Conservation (phyloP, 129 eudicot species). For the Pseudognaphalium luteoalbum region DNA sequence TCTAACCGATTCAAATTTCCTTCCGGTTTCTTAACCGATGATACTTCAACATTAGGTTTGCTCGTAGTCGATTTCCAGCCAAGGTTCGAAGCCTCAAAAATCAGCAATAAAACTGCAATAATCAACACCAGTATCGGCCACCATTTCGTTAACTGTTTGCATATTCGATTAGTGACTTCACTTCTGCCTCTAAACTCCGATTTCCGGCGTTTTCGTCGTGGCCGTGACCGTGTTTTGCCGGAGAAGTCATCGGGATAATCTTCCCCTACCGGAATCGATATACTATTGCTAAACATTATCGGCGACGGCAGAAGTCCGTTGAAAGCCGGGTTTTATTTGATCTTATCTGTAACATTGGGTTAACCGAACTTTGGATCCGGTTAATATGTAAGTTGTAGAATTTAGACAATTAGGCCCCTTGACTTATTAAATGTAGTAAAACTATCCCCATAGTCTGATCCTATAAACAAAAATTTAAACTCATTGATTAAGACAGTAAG, state of each 20-base stretch:
- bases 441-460: not conserved
- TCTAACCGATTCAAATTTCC: conserved; percentile 72
- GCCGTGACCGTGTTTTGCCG: conserved; percentile 41
- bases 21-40: conserved; percentile 24
- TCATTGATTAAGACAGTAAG: too few relatives aligned
- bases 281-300: conserved; percentile 31
- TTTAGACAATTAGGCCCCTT: conserved; percentile 12
- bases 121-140: conserved; percentile 73
- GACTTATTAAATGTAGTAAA: not conserved
- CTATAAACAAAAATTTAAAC: not conserved
- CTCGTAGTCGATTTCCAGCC: conserved; percentile 25
- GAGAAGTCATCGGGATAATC: conserved; percentile 51
- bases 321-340: conserved; percentile 15
- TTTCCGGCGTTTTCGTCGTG: conserved; percentile 69
- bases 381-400: not conserved
- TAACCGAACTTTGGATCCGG: conserved; percentile 21
- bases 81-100: conserved; percentile 54
- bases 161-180: conserved; percentile 42
- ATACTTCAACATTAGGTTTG: not conserved
- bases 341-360: not conserved
- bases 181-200: conserved; percentile 39
- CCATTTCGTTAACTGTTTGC: conserved; percentile 48
- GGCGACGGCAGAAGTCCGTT: conserved; percentile 1
- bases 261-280: conserved; percentile 58
- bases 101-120: conserved; percentile 42